Conservation (phyloP, 2,329 filamentous ascomycete genomes). For the Colletotrichum aenigma region DNA sequence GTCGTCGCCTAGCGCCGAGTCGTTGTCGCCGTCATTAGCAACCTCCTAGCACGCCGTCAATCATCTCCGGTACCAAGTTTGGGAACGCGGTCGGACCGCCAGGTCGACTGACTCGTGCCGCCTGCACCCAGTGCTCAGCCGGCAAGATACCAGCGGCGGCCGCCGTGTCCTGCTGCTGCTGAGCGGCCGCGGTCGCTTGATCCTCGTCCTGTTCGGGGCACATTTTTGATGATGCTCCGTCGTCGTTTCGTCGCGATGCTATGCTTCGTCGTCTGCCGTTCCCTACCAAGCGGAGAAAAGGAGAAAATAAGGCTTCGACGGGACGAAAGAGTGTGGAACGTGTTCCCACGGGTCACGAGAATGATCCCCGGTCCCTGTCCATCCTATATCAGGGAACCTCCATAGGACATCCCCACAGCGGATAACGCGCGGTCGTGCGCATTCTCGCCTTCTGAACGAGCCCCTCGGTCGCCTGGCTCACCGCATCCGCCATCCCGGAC, state of each 20-base stretch:
- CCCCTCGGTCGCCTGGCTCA: background rate
- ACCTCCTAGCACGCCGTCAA: constrained; percentile 7
- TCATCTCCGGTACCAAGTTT: background rate
- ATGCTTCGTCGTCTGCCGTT: background rate
- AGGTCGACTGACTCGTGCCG: constrained; percentile 11
- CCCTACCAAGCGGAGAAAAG: background rate
- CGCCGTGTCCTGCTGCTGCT: background rate
- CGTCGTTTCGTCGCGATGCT: background rate
- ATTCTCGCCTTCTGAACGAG: background rate
- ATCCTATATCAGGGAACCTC: background rate
- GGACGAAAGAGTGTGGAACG: background rate
- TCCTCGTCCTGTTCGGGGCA: background rate
- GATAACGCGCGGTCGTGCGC: background rate
- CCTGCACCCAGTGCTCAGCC: constrained; percentile 16
- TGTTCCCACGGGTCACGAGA: constrained; percentile 1
- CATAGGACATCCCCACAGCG: background rate
- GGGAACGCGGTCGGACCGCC: background rate
- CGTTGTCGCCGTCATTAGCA: constrained; percentile 1
- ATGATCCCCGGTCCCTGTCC: constrained; percentile 4
- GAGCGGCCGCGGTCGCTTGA: background rate
- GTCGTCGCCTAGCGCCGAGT: constrained; percentile 20
- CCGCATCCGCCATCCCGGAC: constrained; percentile 3
- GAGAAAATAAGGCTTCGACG: background rate
- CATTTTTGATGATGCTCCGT: background rate
- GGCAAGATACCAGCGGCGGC: constrained; percentile 1